Percentiles rank a stretch among this genome's conserved stretches.
phyloP scores from a whole-genome alignment of 257 asterid genomes.

The Orobanche coerulescens region DNA sequence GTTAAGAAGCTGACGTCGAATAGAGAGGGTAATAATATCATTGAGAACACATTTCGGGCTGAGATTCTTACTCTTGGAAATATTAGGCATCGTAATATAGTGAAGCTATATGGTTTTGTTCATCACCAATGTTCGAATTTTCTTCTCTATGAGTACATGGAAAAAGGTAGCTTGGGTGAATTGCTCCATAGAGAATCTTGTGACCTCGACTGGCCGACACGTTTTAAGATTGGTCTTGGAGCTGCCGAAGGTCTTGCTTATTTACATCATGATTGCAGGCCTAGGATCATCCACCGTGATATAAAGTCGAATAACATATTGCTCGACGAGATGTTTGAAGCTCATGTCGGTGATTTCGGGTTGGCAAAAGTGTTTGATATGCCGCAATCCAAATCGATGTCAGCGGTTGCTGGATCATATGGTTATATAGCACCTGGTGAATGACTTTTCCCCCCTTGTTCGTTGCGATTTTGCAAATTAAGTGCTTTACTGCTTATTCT shows the following conservation, averaged over 20 bases:
- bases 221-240: conserved; percentile 67
- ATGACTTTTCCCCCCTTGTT: background rate
- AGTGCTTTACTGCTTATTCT: background rate
- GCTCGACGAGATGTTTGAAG: conserved; percentile 77
- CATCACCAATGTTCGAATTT: conserved; percentile 78
- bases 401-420: conserved; percentile 94
- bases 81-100: conserved; percentile 89
- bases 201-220: conserved; percentile 62
- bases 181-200: conserved; percentile 57
- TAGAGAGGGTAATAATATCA: conserved; percentile 60
- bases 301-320: conserved; percentile 82
- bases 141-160: conserved; percentile 88
- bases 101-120: conserved; percentile 78
- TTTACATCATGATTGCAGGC: conserved; percentile 83
- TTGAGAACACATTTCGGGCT: conserved; percentile 60
- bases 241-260: conserved; percentile 92
- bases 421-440: conserved; percentile 97
- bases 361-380: conserved; percentile 88
- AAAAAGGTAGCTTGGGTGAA: conserved; percentile 83
- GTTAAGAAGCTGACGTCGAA: conserved; percentile 75
- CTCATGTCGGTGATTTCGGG: conserved; percentile 96
- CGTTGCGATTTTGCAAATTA: background rate
- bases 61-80: conserved; percentile 77
- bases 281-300: conserved; percentile 83
- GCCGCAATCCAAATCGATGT: conserved; percentile 87